Evolutionary conservation across 495 filamentous ascomycete genomes (phyloP), one percentile per base, ranked within the genome.

Genomic region (Lentithecium fluviatile): DNA sequence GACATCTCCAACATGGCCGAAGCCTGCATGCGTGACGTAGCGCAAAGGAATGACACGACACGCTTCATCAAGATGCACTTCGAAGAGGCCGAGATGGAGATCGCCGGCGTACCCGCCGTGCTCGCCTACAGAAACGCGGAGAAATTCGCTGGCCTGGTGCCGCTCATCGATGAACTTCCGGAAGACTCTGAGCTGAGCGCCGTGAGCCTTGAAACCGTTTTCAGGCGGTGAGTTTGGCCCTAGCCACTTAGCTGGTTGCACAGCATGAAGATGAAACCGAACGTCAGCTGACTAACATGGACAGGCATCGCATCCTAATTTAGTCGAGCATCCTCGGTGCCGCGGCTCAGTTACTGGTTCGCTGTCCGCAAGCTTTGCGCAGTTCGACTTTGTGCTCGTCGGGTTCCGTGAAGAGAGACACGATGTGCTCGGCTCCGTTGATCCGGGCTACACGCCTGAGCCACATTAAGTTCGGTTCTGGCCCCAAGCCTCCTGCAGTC

Each of bases 51-150:
- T 65, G 75, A 80, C 24, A 78, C 84, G 26, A 84, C 87, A 38
- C 89, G 88, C 63, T 97, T 98, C 69, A 81, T 97, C 73, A 94
- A 92, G 73, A 82, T 97, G 29, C 89, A 95, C 74, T 88, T 89
- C 70, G 84, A 88, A 54, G 95, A 96, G 60, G 93, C 95, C 26
- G 95, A 97, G 73, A 97, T 97, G 81, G 90, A 95, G 70, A 83
- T 88, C 60, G 89, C 91, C 55, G 85, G 88, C 56, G 89, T 94
- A 0, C 94, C 94, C 0, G 93, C 94, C 7, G 76, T 98, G 21
- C 77, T 98, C 40, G 93, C 88, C 1, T 98, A 98, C 76, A 85
- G 85, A 38, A 86, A 82, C 64, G 92, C 91, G 38, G 92, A 97
- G 55, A 83, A 96, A 60, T 94, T 97, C 66, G 87, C 88, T 46